Evolutionary conservation across 106 monocot genomes (phyloP), one percentile per base, ranked within the genome.

Genomic region (Dioscorea dumetorum): DNA sequence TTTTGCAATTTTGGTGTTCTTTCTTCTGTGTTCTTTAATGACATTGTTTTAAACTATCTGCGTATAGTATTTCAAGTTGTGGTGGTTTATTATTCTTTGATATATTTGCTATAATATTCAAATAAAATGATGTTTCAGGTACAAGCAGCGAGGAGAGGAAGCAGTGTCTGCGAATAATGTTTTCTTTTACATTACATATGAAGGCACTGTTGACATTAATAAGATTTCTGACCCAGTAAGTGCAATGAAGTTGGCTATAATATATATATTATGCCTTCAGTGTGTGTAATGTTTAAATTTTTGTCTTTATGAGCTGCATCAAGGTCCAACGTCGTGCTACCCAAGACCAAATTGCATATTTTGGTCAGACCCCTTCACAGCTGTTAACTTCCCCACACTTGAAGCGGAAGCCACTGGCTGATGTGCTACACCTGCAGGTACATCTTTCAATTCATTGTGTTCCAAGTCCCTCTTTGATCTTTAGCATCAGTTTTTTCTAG

Each of bases 291-390:
- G 12, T 4, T 5, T 54, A 18, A 52, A 19, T 70, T 51, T 22
- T 50, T 61, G 41, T 14, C 28, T 15, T 81, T 33, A 64, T 62
- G 50, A 57, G 63, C 34, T 71, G 41, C 31, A 11, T 66, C 49
- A 70, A 99, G 99, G 87, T 99, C 33, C 84, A 83, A 83, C 77
- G 63, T 67, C 80, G 74, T 64, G 90, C 85, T 65, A 85, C 73
- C 32, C 92, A 90, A 90, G 82, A 90, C 49, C 80, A 99, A 50
- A 93, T 93, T 57, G 76, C 85, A 19, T 87, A 87, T 67, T 87
- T 87, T 77, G 99, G 99, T 17, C 99, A 99, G 74, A 99, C 90
- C 3, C 93, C 99, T 5, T 93, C 90, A 28, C 99, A 93, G 60
- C 64, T 99, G 64, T 67, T 99, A 68, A 73, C 74, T 57, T 70